Evolutionary conservation across 2,329 filamentous ascomycete genomes (phyloP), one percentile per base, ranked within the genome.

Genomic region (Arthrobotrys megalospora): DNA sequence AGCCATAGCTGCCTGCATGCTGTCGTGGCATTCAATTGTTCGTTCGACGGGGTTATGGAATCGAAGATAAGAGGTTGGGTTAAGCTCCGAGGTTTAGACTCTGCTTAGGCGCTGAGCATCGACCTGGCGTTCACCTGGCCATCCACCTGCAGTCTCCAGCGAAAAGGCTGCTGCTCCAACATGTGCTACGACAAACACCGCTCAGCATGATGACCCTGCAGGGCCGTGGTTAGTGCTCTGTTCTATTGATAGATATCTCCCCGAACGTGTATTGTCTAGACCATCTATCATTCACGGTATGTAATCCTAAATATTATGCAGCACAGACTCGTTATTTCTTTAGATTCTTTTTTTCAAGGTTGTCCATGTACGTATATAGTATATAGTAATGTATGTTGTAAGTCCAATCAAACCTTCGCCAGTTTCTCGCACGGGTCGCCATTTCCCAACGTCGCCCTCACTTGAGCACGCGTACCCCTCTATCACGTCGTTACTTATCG

Each of bases 1-100:
- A 64, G 58, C 32, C 45, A n/a, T 24, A 63, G 14, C 47, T 41
- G 58, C 24, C 55, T 38, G 36, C 58, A 48, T 72, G 67, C 43
- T 72, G 67, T 78, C 75, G 75, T 78, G 75, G 75, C 75, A 66
- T 38, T 21, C 47, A 36, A 38, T 70, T 48, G 75, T 72, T 78
- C 67, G 75, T 68, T 34, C 45, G 38, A 16, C 21, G 10, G 53
- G 12, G 24, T 24, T 24, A 45, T 45, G 48, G 66, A 58, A 36
- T 6, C 32, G 62, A 71, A 21, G 53, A 68, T 68, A 41, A 58
- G 62, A 53, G 36, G 75, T 60, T 64, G 58, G 47, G 63, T 71
- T 67, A 72, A 67, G 55, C 67, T 72, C 68, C 62, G 73, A 68
- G 38, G 45, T 50, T 14, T 16, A 28, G 43, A 41, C 5, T 7